Conservation (phyloP, 371 early-diverging fungal genomes). For the Mucor mucedo region DNA sequence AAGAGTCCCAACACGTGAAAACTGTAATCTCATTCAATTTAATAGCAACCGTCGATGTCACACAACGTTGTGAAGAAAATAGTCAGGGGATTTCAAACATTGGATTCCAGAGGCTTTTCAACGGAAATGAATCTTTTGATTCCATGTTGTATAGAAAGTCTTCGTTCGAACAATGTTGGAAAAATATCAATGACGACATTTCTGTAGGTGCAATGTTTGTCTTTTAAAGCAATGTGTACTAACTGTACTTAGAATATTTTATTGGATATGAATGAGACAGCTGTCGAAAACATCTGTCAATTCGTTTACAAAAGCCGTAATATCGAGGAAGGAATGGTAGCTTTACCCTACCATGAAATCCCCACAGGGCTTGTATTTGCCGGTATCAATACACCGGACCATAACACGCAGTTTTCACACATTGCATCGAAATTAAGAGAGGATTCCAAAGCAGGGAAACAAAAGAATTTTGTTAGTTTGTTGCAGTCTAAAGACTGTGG, state of each 20-base stretch:
- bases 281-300: constrained; percentile 42
- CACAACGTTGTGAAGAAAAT: constrained; percentile 19
- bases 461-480: constrained; percentile 59
- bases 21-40: not conserved
- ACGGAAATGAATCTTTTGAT: constrained; percentile 50
- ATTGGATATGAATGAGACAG: constrained; percentile 56
- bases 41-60: constrained; percentile 14
- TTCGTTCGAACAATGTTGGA: constrained; percentile 50
- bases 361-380: constrained; percentile 76
- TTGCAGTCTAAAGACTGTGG: constrained; percentile 71
- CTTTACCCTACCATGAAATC: constrained; percentile 60
- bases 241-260: constrained; percentile 40
- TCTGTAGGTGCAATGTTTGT: constrained; percentile 37
- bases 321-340: constrained; percentile 26
- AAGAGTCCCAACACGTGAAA: too few species aligned
- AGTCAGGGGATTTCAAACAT: constrained; percentile 15
- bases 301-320: constrained; percentile 58
- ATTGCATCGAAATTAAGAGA: constrained; percentile 50
- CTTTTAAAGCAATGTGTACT: not conserved
- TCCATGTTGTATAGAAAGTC: constrained; percentile 44
- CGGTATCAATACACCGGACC: constrained; percentile 60
- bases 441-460: constrained; percentile 27
- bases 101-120: constrained; percentile 54
- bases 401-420: constrained; percentile 49
- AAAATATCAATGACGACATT: constrained; percentile 37